Percentiles rank a stretch among this genome's conserved stretches.
Conservation (phyloP, 2,329 filamentous ascomycete genomes). For the Ceratocystis colombiana region DNA sequence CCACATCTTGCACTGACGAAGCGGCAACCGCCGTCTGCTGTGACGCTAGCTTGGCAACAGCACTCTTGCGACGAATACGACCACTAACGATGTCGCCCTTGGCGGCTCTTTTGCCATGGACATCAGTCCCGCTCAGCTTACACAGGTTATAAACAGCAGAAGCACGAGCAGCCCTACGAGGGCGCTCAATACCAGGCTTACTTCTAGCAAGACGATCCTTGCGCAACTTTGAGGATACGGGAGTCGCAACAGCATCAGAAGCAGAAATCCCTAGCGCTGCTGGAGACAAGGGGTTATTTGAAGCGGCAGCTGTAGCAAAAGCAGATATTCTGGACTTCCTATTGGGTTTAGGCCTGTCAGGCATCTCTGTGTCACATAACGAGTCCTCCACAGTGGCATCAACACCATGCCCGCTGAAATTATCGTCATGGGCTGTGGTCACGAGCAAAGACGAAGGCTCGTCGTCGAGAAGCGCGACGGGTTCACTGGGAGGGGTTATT, state of each 20-base stretch:
- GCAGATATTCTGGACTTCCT: no score
- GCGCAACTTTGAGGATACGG: constrained; percentile 27
- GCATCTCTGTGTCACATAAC: constrained; percentile 2
- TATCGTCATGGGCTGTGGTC: constrained; percentile 43
- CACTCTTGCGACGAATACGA: constrained; percentile 35
- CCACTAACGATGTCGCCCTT: constrained; percentile 42
- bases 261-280: background rate
- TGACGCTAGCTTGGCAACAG: background rate
- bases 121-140: constrained; percentile 50
- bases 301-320: background rate
- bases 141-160: constrained; percentile 50
- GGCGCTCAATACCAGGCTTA: constrained; percentile 24
- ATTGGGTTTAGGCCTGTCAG: background rate
- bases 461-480: constrained; percentile 17
- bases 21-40: background rate
- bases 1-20: background rate
- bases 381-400: constrained; percentile 45
- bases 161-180: constrained; percentile 26
- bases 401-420: constrained; percentile 33
- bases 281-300: no score
- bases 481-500: constrained; percentile 23
- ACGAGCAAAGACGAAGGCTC: constrained; percentile 19
- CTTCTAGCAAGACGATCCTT: constrained; percentile 2
- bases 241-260: background rate
- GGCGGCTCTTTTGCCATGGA: constrained; percentile 47